Percentiles rank a stretch among this genome's conserved stretches.
These are phyloP conservation scores for Kwoniella newhampshirensis DNA, from an alignment of 768 basidiomycete species.

Conservation along the genomic window DNA sequence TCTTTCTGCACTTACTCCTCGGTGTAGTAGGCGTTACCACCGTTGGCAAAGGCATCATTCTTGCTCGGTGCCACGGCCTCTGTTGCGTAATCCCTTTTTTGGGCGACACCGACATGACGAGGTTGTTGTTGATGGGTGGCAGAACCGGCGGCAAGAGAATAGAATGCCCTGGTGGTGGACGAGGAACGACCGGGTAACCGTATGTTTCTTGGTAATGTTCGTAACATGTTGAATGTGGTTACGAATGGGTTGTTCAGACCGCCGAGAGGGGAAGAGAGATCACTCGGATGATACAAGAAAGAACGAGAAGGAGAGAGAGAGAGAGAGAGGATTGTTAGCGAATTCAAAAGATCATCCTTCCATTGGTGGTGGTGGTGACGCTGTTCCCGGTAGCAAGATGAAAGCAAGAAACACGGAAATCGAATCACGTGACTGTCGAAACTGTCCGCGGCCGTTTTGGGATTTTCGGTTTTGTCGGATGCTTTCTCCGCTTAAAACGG, in stretches of 20 bases:
- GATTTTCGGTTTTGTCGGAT: slow-evolving; percentile 1
- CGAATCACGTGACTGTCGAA: slow-evolving; percentile 1
- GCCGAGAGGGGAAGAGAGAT: too few relatives aligned
- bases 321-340: background rate
- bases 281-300: background rate
- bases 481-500: too few relatives aligned
- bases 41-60: slow-evolving; percentile 71
- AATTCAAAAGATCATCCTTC: background rate
- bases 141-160: slow-evolving; percentile 2
- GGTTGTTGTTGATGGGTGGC: slow-evolving; percentile 6
- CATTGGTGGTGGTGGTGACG: too few relatives aligned
- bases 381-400: background rate
- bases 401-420: too few relatives aligned
- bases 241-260: too few relatives aligned
- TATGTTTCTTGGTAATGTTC: slow-evolving; percentile 31
- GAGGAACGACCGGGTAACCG: slow-evolving; percentile 6
- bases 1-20: slow-evolving; percentile 59
- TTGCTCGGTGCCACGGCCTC: slow-evolving; percentile 47
- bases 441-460: background rate
- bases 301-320: background rate
- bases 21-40: slow-evolving; percentile 91
- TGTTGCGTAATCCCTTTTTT: slow-evolving; percentile 35
- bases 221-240: slow-evolving; percentile 29
- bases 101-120: slow-evolving; percentile 6
- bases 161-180: background rate